These are phyloP conservation scores for Pouteria glomerata DNA, from an alignment of 148 eudicot genomes.

Conservation along the genomic window DNA sequence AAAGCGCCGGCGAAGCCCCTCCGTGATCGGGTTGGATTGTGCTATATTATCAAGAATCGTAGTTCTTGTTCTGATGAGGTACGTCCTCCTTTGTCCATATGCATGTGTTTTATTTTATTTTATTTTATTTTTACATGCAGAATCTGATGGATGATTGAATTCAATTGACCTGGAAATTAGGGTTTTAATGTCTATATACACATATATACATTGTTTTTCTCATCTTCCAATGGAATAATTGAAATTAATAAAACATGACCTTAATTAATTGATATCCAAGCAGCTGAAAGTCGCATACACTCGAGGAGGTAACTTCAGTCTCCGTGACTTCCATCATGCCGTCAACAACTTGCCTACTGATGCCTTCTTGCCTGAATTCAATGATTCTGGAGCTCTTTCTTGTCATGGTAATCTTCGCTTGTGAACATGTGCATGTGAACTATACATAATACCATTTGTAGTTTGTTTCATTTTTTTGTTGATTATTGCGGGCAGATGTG, in stretches of 20 bases:
- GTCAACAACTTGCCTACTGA: slow-evolving; percentile 59
- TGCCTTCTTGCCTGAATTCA: slow-evolving; percentile 43
- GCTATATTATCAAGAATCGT: slow-evolving; percentile 43
- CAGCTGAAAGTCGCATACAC: slow-evolving; percentile 67
- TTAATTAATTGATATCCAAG: neutral
- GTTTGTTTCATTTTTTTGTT: slow-evolving; percentile 1
- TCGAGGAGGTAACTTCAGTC: slow-evolving; percentile 60
- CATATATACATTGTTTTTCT: neutral
- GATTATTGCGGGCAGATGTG: slow-evolving; percentile 37
- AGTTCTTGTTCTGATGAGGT: slow-evolving; percentile 50
- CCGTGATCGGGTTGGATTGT: slow-evolving; percentile 51
- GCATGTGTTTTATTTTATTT: neutral
- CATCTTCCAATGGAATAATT: neutral
- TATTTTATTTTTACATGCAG: neutral
- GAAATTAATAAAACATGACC: slow-evolving; percentile 4
- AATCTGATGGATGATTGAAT: neutral
- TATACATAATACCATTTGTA: neutral
- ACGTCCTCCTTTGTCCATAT: neutral
- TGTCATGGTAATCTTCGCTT: slow-evolving; percentile 28
- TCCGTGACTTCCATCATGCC: slow-evolving; percentile 74
- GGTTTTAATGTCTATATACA: neutral
- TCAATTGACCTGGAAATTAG: neutral
- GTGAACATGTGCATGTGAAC: too few species aligned
- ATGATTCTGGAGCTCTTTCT: slow-evolving; percentile 32
- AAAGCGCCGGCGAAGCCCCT: slow-evolving; percentile 26